Percentiles rank a stretch among this genome's conserved stretches.
Evolutionary conservation across 2,329 filamentous ascomycete species (phyloP).

Genomic region (Paecilomyces variotii): DNA sequence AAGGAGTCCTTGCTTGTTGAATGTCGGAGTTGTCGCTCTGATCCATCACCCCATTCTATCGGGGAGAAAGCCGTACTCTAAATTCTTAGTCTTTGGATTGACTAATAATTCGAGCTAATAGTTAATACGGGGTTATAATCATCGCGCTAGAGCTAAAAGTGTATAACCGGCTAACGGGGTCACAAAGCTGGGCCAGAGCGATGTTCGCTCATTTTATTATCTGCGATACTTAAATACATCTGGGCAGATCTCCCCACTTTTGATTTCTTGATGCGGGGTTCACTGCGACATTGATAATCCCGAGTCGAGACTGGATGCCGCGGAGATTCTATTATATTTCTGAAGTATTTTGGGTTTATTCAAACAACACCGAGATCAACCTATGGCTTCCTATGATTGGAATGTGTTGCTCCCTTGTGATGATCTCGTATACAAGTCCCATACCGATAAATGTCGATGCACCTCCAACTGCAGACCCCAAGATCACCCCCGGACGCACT

Average conservation of each 20-base stretch:
- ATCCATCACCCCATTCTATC: background rate
- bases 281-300: background rate
- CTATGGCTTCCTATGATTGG: too few relatives aligned
- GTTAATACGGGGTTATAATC: background rate
- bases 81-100: background rate
- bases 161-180: background rate
- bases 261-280: background rate
- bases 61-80: background rate
- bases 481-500: too few relatives aligned
- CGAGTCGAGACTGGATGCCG: background rate
- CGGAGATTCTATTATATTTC: background rate
- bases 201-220: background rate
- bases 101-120: background rate
- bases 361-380: too few relatives aligned
- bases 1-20: background rate
- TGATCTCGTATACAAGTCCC: too few relatives aligned
- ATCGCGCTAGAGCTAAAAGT: background rate
- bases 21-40: background rate
- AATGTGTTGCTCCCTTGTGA: too few relatives aligned
- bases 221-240: background rate
- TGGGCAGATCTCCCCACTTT: background rate
- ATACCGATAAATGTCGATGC: too few relatives aligned
- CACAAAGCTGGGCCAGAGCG: background rate
- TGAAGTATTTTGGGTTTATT: background rate
- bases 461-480: too few relatives aligned